Evolutionary conservation across 805 yeast genomes (phyloP).

Genomic region (Nakazawaea populi): DNA sequence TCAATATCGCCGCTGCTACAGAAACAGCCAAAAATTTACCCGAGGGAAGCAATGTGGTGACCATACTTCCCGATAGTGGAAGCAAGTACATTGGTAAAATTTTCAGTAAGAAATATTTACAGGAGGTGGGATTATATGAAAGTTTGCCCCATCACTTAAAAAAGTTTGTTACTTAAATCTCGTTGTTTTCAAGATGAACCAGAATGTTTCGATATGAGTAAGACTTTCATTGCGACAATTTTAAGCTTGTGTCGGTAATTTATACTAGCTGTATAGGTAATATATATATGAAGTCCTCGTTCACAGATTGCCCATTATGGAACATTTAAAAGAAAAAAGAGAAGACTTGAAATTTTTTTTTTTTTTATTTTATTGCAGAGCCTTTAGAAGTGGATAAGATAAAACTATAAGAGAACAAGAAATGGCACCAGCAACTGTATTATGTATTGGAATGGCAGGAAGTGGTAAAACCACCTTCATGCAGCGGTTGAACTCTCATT

Average conservation of each 20-base stretch:
- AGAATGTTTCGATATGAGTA: too few relatives aligned
- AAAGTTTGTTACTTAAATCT: constrained; percentile 22
- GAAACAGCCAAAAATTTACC: constrained; percentile 35
- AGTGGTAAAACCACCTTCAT: constrained; percentile 97
- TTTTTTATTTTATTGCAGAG: not conserved
- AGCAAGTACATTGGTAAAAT: constrained; percentile 37
- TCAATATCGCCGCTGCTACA: constrained; percentile 39
- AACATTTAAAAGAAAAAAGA: not conserved
- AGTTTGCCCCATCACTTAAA: constrained; percentile 32
- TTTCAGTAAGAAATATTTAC: constrained; percentile 33
- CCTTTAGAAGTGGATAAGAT: too few relatives aligned
- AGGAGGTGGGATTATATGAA: constrained; percentile 30
- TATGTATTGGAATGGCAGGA: constrained; percentile 44
- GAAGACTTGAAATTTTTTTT: not conserved
- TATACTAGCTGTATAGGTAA: too few relatives aligned
- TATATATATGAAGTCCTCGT: too few relatives aligned
- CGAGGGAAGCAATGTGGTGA: constrained; percentile 36
- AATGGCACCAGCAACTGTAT: constrained; percentile 29
- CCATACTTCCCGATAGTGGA: constrained; percentile 38
- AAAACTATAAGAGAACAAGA: not conserved
- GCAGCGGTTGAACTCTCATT: constrained; percentile 88
- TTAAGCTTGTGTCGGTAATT: too few relatives aligned
- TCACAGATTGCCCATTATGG: too few relatives aligned
- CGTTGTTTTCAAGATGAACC: too few relatives aligned
- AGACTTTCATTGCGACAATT: too few relatives aligned